phyloP scores from a whole-genome alignment of 805 yeast genomes.

The Candida ovalis region DNA sequence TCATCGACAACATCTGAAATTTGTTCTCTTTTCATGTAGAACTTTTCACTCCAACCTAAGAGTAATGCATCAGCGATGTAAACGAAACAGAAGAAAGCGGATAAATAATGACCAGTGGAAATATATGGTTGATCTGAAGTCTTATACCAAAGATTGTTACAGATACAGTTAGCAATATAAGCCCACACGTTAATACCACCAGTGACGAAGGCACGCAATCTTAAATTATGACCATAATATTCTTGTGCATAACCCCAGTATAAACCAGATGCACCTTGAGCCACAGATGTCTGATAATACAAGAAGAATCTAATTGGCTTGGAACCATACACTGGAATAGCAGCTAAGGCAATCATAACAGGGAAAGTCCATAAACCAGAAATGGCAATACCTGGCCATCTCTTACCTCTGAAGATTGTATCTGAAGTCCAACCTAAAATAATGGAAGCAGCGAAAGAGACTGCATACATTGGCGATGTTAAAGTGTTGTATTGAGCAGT shows the following conservation, averaged over 20 bases:
- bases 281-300: conserved; percentile 16
- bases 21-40: conserved; percentile 4
- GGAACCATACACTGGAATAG: conserved; percentile 16
- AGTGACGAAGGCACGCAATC: conserved; percentile 15
- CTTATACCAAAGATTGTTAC: conserved; percentile 17
- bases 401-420: conserved; percentile 15
- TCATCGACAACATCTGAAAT: neutral
- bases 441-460: conserved; percentile 11
- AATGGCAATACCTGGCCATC: conserved; percentile 18
- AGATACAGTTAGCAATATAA: conserved; percentile 16
- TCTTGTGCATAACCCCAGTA: conserved; percentile 21
- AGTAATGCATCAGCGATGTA: conserved; percentile 7
- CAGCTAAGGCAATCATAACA: conserved; percentile 13
- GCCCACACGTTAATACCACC: conserved; percentile 21
- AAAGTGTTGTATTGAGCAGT: conserved; percentile 15
- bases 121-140: conserved; percentile 16
- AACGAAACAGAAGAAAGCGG: conserved; percentile 13
- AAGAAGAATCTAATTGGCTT: conserved; percentile 18
- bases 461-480: conserved; percentile 19
- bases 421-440: conserved; percentile 19
- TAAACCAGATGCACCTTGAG: conserved; percentile 17
- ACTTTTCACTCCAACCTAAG: conserved; percentile 9
- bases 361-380: conserved; percentile 15
- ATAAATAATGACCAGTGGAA: conserved; percentile 20
- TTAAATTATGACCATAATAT: conserved; percentile 13